phyloP scores from a whole-genome alignment of 208 protist species.

The Vickermania spadyakhi region DNA sequence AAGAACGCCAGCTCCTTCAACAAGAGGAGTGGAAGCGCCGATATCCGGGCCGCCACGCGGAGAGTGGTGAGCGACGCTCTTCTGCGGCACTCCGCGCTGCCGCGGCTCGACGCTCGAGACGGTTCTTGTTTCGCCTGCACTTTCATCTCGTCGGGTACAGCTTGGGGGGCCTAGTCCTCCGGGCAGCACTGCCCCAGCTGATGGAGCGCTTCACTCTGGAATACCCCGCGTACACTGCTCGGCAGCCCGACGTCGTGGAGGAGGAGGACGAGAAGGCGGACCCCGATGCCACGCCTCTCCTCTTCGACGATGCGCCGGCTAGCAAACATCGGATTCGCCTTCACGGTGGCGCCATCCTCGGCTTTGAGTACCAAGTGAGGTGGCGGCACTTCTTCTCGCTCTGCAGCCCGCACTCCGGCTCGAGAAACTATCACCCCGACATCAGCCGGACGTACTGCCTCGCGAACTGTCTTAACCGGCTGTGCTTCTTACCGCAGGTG shows the following conservation, averaged over 20 bases:
- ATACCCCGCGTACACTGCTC: background rate
- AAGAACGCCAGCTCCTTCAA: no score
- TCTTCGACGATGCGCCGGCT: background rate
- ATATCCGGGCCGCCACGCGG: no score
- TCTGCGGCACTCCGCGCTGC: no score
- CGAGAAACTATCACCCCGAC: background rate
- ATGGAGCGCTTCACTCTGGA: background rate
- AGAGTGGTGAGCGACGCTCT: no score
- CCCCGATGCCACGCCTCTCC: background rate
- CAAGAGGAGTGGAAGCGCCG: no score
- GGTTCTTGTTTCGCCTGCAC: background rate
- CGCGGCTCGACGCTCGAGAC: no score
- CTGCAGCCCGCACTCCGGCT: conserved; percentile 11
- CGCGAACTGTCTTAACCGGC: background rate
- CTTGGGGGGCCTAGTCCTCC: conserved; percentile 16
- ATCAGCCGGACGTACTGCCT: background rate
- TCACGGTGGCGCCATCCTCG: no score
- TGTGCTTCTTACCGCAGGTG: background rate
- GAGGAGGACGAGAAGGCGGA: background rate
- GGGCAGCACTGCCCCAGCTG: conserved; percentile 11
- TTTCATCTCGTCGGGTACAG: conserved; percentile 4
- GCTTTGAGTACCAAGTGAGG: no score
- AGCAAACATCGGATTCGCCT: background rate
- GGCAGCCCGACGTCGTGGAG: background rate
- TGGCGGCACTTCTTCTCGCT: conserved; percentile 16